Percentiles rank a stretch among this genome's conserved stretches.
Evolutionary conservation across 2,329 filamentous ascomycete species (phyloP).

Genomic region (Bipolaris bicolor): DNA sequence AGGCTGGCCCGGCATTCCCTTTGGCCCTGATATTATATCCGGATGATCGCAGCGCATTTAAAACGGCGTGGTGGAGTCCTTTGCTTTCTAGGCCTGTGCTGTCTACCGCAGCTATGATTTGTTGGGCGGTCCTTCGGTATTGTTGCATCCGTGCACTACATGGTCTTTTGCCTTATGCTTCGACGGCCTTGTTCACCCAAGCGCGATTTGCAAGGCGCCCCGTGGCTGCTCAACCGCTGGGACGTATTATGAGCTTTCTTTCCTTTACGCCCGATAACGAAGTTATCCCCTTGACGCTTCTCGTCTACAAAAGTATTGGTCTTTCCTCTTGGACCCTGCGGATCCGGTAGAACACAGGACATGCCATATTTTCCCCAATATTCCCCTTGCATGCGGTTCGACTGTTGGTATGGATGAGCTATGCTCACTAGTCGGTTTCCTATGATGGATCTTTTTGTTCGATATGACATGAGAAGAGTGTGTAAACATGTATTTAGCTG

Average conservation of each 20-base stretch:
- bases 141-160: constrained; percentile 27
- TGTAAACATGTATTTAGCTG: constrained; percentile 45
- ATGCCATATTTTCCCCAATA: constrained; percentile 30
- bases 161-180: constrained; percentile 18
- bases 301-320: constrained; percentile 44
- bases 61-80: constrained; percentile 34
- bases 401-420: constrained; percentile 10
- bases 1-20: constrained; percentile 13
- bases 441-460: constrained; percentile 22
- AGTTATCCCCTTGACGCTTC: constrained; percentile 24
- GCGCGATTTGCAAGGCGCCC: constrained; percentile 24
- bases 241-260: constrained; percentile 22
- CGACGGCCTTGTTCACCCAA: constrained; percentile 18
- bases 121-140: constrained; percentile 24
- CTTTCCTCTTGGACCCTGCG: constrained; percentile 25
- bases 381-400: constrained; percentile 19
- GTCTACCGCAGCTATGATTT: constrained; percentile 34
- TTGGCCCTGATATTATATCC: constrained; percentile 23
- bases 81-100: constrained; percentile 26
- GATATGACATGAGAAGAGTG: constrained; percentile 38
- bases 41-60: constrained; percentile 37
- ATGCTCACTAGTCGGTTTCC: constrained; percentile 15
- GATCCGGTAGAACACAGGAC: constrained; percentile 32
- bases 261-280: constrained; percentile 30
- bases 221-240: constrained; percentile 20